These are phyloP conservation scores for Malus asiatica DNA, from an alignment of 306 rosid genomes.

Conservation along the genomic window DNA sequence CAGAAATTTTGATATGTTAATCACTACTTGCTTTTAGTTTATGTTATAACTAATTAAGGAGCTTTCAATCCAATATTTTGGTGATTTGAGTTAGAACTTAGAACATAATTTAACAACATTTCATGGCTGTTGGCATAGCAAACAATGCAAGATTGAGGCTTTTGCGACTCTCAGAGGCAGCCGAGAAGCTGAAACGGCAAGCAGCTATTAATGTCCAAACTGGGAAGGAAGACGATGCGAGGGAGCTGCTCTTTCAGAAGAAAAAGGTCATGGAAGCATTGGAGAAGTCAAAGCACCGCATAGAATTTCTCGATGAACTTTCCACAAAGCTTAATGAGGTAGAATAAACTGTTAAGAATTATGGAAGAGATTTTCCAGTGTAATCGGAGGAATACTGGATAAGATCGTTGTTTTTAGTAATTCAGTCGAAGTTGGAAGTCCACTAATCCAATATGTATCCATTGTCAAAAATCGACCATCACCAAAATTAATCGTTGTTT, in stretches of 20 bases:
- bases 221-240: conserved; percentile 73
- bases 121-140: conserved; percentile 42
- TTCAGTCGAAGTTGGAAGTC: neutral
- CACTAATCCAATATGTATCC: neutral
- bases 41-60: neutral
- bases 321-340: conserved; percentile 73
- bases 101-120: conserved; percentile 7
- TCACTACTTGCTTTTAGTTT: neutral
- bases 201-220: conserved; percentile 60
- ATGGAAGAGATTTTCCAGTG: neutral
- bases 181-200: conserved; percentile 81
- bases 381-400: neutral
- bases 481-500: neutral
- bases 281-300: conserved; percentile 73
- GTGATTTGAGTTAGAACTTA: neutral
- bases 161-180: conserved; percentile 80
- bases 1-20: neutral
- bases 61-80: neutral
- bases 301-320: conserved; percentile 74
- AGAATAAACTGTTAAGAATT: conserved; percentile 7
- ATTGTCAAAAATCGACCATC: neutral
- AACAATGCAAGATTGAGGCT: conserved; percentile 78
- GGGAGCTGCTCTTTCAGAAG: conserved; percentile 77
- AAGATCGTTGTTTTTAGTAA: neutral
- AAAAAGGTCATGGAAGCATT: conserved; percentile 84